phyloP scores from a whole-genome alignment of 345 rosid species.

The Cardiospermum halicacabum region DNA sequence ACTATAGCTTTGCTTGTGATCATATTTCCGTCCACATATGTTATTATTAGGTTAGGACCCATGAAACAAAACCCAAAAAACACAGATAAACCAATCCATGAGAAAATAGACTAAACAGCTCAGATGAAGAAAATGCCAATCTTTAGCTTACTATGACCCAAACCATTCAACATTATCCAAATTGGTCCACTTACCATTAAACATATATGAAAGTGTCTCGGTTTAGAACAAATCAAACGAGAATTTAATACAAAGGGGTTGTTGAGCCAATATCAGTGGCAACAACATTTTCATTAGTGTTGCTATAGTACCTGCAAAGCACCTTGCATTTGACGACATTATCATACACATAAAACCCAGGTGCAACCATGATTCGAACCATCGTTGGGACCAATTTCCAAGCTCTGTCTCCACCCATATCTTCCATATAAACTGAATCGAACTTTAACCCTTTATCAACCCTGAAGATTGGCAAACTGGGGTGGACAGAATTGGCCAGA shows the following conservation, averaged over 20 bases:
- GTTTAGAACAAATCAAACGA: neutral
- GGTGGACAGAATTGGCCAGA: conserved; percentile 89
- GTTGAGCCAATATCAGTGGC: conserved; percentile 21
- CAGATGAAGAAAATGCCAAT: conserved; percentile 26
- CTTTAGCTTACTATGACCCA: conserved; percentile 23
- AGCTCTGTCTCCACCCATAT: conserved; percentile 57
- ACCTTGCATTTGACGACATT: conserved; percentile 88
- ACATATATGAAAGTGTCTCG: neutral
- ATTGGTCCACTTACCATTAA: conserved; percentile 1
- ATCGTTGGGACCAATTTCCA: conserved; percentile 40
- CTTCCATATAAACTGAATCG: conserved; percentile 84
- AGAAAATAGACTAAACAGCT: conserved; percentile 16
- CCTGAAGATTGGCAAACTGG: conserved; percentile 65
- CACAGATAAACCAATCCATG: conserved; percentile 13
- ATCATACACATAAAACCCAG: conserved; percentile 84
- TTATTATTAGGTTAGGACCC: conserved; percentile 8
- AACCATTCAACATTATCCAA: neutral
- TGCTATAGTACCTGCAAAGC: conserved; percentile 57
- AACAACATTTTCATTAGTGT: conserved; percentile 14
- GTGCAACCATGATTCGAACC: conserved; percentile 79
- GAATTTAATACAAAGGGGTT: conserved; percentile 22
- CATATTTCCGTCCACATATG: conserved; percentile 20
- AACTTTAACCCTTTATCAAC: conserved; percentile 59
- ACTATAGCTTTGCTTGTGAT: neutral
- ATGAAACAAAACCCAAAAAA: neutral